Evolutionary conservation across 805 yeast species (phyloP).

Genomic region (Candida peoriensis): DNA sequence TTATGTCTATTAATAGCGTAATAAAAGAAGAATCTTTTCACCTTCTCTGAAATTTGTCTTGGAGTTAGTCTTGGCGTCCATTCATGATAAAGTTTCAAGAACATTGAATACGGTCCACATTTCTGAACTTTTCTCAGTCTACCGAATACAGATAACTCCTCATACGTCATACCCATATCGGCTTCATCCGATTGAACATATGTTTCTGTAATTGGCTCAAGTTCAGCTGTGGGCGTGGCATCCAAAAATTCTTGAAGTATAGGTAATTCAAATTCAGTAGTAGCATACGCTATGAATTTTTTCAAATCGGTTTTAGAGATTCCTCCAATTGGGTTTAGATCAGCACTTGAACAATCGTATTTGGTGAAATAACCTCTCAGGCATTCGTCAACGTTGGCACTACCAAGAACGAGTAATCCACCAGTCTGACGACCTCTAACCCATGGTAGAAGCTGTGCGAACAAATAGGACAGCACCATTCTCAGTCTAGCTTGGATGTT

Average conservation of each 20-base stretch:
- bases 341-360: slow-evolving; percentile 97
- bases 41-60: slow-evolving; percentile 83
- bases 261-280: slow-evolving; percentile 64
- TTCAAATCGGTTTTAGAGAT: slow-evolving; percentile 92
- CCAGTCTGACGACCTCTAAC: slow-evolving; percentile 62
- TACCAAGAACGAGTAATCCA: slow-evolving; percentile 86
- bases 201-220: slow-evolving; percentile 89
- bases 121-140: slow-evolving; percentile 84
- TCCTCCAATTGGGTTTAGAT: slow-evolving; percentile 98
- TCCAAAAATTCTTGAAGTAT: slow-evolving; percentile 70
- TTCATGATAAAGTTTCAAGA: slow-evolving; percentile 79
- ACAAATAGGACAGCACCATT: slow-evolving; percentile 90
- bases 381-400: slow-evolving; percentile 97
- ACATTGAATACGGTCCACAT: slow-evolving; percentile 96
- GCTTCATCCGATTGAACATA: slow-evolving; percentile 95
- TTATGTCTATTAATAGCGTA: slow-evolving; percentile 96
- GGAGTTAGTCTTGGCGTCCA: slow-evolving; percentile 89
- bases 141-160: slow-evolving; percentile 89
- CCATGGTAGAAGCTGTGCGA: slow-evolving; percentile 96
- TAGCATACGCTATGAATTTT: slow-evolving; percentile 78
- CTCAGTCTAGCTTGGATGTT: slow-evolving; percentile 94
- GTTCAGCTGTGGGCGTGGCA: slow-evolving; percentile 97
- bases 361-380: slow-evolving; percentile 93
- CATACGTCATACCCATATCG: slow-evolving; percentile 98
- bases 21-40: slow-evolving; percentile 85